phyloP scores from a whole-genome alignment of 1,139 yeast species.

The Debaryomycetaceae sp. region DNA sequence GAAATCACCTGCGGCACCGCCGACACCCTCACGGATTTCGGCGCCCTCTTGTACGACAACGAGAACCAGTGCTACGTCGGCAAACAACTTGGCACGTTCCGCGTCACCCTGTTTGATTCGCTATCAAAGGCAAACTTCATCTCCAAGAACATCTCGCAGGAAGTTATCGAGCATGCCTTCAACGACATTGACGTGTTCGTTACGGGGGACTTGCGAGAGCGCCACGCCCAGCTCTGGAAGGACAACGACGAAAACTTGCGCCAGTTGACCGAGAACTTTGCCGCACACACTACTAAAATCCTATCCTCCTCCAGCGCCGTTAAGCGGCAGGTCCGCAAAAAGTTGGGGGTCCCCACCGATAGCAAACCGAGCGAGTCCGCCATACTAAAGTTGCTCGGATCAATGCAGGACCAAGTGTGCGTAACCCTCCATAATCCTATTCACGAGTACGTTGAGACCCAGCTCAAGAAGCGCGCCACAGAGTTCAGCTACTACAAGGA shows the following conservation, averaged over 20 bases:
- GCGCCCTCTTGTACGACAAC: constrained; percentile 53
- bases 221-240: constrained; percentile 52
- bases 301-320: constrained; percentile 24
- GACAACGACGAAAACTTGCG: constrained; percentile 44
- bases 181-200: constrained; percentile 34
- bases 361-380: constrained; percentile 33
- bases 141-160: constrained; percentile 48
- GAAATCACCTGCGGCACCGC: constrained; percentile 29
- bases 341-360: constrained; percentile 31
- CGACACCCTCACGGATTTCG: constrained; percentile 45
- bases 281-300: constrained; percentile 20
- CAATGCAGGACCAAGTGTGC: constrained; percentile 34
- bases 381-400: constrained; percentile 39
- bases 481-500: constrained; percentile 43
- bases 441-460: constrained; percentile 54
- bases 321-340: constrained; percentile 36
- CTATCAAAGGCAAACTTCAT: constrained; percentile 51
- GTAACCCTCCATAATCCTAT: constrained; percentile 56
- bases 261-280: constrained; percentile 31
- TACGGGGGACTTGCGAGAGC: constrained; percentile 31
- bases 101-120: constrained; percentile 60
- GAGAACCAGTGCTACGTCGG: constrained; percentile 40
- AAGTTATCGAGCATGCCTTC: constrained; percentile 49
- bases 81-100: constrained; percentile 57
- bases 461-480: constrained; percentile 34